Evolutionary conservation across 768 basidiomycete genomes (phyloP), one percentile per base, ranked within the genome.

Genomic region (Paxillus involutus): DNA sequence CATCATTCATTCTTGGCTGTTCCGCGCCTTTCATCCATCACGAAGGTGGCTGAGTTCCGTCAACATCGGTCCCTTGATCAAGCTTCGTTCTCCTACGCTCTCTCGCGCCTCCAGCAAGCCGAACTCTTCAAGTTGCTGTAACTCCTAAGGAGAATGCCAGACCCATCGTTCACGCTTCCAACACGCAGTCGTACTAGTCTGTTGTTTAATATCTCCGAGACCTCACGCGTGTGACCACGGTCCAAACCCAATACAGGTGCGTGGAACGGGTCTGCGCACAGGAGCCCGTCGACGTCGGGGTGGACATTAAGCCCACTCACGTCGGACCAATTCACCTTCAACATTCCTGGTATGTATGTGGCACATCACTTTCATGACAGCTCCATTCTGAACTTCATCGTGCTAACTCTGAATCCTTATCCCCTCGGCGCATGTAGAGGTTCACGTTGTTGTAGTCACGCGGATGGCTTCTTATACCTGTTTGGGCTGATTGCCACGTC

Each of bases 381-480:
- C 55, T 47, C 35, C 56, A 55, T 47, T 42, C 41, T 10, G 26
- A 14, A 36, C 29, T 41, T 24, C 48, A 17, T n/a, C 37, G 30
- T 14, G 44, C 12, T 11, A 57, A 57, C 55, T 49, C 56, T 57
- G 29, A 30, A 49, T 44, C 37, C 6, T 35, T 52, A 42, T 30
- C 29, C 41, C 56, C 43, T 59, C 47, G 57, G 57, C 51, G 17
- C 44, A 51, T 41, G 46, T 47, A 53, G 24, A 42, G 6, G 16
- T 14, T 12, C 11, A 21, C 21, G 39, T 43, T 11, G 21, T 21
- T 47, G 19, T 41, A 21, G 44, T 58, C 57, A 52, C 57, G 16
- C 36, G 16, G 9, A 13, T 37, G 12, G 36, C 13, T n/a, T 37
- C 29, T 37, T 5, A 37, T 3, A 37, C 36, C 16, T 37, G 36